A percentile compares a stretch with the other conserved stretches of the same genome.
Conservation (phyloP, 768 basidiomycete genomes). For the Auricularia cornea region DNA sequence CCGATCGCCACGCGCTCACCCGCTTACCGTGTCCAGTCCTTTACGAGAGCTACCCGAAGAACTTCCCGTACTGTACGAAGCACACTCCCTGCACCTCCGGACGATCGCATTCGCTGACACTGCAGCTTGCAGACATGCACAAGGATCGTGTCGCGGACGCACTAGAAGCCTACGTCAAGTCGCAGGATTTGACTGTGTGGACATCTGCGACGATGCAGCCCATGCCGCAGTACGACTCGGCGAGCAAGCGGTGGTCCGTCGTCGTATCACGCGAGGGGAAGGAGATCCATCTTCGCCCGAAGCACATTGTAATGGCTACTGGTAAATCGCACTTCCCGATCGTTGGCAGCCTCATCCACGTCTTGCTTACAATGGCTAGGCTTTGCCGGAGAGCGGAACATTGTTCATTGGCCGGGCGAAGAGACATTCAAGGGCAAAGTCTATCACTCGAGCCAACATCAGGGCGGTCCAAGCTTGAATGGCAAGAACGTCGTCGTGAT, state of each 20-base stretch:
- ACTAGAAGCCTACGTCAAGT: conserved; percentile 33
- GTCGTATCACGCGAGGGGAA: conserved; percentile 23
- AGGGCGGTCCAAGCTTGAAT: conserved; percentile 19
- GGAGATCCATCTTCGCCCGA: conserved; percentile 25
- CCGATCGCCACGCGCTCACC: background rate
- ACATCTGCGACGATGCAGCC: conserved; percentile 27
- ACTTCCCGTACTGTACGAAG: conserved; percentile 25
- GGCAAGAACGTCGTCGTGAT: conserved; percentile 34
- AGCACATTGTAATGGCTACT: conserved; percentile 33
- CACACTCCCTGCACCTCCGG: conserved; percentile 24
- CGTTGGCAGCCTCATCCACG: too few relatives aligned
- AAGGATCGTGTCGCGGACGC: conserved; percentile 35
- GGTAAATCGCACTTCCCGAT: conserved; percentile 10
- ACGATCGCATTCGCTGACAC: background rate
- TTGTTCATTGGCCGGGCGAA: conserved; percentile 21
- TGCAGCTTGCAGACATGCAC: background rate
- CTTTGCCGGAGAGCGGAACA: conserved; percentile 25
- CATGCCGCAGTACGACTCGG: conserved; percentile 25
- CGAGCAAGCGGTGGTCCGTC: conserved; percentile 27
- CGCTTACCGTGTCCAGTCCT: conserved; percentile 27
- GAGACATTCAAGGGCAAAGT: conserved; percentile 26
- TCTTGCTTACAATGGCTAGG: too few relatives aligned
- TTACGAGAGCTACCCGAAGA: conserved; percentile 31
- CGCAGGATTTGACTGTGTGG: conserved; percentile 39
- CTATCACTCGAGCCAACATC: conserved; percentile 27